phyloP scores from a whole-genome alignment of 805 yeast species.

The Dipodascus albidus region DNA sequence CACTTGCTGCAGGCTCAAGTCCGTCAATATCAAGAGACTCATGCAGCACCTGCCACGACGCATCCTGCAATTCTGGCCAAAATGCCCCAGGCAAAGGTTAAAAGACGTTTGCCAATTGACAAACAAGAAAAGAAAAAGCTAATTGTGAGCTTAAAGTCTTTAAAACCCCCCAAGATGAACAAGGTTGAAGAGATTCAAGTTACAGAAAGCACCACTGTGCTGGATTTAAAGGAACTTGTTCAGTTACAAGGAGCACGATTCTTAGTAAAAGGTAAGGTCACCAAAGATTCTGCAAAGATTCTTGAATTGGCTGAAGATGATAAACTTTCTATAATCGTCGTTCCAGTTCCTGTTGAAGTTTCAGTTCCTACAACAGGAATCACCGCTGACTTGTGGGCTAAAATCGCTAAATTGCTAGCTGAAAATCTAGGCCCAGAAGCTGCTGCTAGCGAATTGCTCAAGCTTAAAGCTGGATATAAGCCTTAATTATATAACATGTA shows the following conservation, averaged over 20 bases:
- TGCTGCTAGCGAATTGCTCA: slow-evolving; percentile 3
- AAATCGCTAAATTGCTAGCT: slow-evolving; percentile 2
- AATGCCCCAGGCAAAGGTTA: slow-evolving; percentile 10
- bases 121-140: slow-evolving; percentile 3
- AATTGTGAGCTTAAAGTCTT: slow-evolving; percentile 42
- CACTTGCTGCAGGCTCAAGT: slow-evolving; percentile 8
- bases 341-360: slow-evolving; percentile 21
- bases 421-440: neutral
- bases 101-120: slow-evolving; percentile 1
- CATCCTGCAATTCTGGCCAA: slow-evolving; percentile 5
- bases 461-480: slow-evolving; percentile 4
- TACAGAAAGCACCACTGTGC: slow-evolving; percentile 14
- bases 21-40: neutral
- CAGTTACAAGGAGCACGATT: slow-evolving; percentile 26
- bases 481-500: neutral
- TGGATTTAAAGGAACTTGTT: slow-evolving; percentile 21
- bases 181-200: slow-evolving; percentile 16
- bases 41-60: neutral
- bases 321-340: slow-evolving; percentile 32
- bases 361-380: slow-evolving; percentile 1
- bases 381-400: slow-evolving; percentile 6
- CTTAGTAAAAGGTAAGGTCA: slow-evolving; percentile 50
- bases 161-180: slow-evolving; percentile 61
- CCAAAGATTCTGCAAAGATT: slow-evolving; percentile 38
- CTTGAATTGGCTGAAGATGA: slow-evolving; percentile 20